Base-by-base conservation (phyloP, 2,329 filamentous ascomycete species). In the Neobulgaria alba region DNA sequence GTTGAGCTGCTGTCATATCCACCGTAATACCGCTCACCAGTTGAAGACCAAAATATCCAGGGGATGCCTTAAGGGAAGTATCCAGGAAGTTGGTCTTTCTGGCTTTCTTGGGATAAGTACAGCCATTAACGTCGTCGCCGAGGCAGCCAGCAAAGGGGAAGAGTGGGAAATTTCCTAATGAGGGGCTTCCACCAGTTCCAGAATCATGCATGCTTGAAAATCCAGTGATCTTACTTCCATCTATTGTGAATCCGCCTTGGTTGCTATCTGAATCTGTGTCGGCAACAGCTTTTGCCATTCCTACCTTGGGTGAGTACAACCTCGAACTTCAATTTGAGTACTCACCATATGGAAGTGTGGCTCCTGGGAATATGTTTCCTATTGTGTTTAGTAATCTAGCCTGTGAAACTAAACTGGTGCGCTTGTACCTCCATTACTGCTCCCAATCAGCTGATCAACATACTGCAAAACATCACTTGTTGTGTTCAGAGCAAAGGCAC, bases 1-100 rank as follows among this genome's bases (percentile, higher is more conserved):
- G 77, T 16, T 79, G 71, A 0, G 77, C 70, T 0, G 73, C 68
- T 0, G 81, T 84, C 73, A 83, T 83, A 48, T 85, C 79, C 1
- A 73, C 75, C 10, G 65, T 60, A 34, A 84, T 67, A 0, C 72
- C 71, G 35, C 67, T 72, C 20, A 67, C 63, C 20, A 85, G 58
- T 0, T 67, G 69, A 36, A 85, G 69, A 30, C 68, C 66, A 52
- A 85, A 85, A 48, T 79, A 79, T 0, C 82, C 81, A 0, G 80
- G 79, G 9, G 65, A 66, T 1, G 79, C 75, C 3, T 67, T 61
- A 1, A 80, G 70, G 4, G 63, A 72, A 2, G 62, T 61, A 19
- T 68, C 61, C 16, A 65, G n/a, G 42, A 49, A 50, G 9, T 64
- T 70, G 9, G 64, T 56, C 15, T 62, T 61, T 57, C 61, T 37